A percentile compares a stretch with the other conserved stretches of the same genome.
phyloP scores from a whole-genome alignment of 768 basidiomycete species.

The Amylocystis lapponica region DNA sequence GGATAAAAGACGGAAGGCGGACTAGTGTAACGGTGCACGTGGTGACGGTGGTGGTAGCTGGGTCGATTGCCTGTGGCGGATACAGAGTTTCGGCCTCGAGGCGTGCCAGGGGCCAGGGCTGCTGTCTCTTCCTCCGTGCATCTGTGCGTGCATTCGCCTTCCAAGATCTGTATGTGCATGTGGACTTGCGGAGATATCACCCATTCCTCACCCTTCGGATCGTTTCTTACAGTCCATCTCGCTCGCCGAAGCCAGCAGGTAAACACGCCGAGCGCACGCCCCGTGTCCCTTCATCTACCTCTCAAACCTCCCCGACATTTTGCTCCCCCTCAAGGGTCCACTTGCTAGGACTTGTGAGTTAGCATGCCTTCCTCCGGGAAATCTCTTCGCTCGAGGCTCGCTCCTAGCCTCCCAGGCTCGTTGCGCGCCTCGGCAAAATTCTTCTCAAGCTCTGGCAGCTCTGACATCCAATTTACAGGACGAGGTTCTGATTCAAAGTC shows the following conservation, averaged over 20 bases:
- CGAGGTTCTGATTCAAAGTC: constrained; percentile 4
- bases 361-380: constrained; percentile 50
- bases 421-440: constrained; percentile 36
- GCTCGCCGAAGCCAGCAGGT: constrained; percentile 24
- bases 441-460: constrained; percentile 21
- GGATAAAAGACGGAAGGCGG: no score
- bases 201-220: not conserved
- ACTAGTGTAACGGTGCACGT: no score
- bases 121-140: no score
- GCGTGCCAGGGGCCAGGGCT: no score
- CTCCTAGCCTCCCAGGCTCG: constrained; percentile 58
- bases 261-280: constrained; percentile 34
- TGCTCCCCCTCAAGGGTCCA: constrained; percentile 42
- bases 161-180: no score
- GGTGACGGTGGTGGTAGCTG: no score
- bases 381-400: constrained; percentile 55
- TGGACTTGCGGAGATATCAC: no score
- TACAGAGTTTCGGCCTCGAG: no score
- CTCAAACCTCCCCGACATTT: constrained; percentile 21
- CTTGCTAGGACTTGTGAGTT: constrained; percentile 43
- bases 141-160: no score
- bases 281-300: constrained; percentile 21
- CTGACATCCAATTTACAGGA: constrained; percentile 24
- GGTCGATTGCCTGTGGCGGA: no score
- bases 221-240: not conserved